Base-by-base conservation (phyloP, 1,284 basidiomycete genomes). In the Moesziomyces globuligerus region DNA sequence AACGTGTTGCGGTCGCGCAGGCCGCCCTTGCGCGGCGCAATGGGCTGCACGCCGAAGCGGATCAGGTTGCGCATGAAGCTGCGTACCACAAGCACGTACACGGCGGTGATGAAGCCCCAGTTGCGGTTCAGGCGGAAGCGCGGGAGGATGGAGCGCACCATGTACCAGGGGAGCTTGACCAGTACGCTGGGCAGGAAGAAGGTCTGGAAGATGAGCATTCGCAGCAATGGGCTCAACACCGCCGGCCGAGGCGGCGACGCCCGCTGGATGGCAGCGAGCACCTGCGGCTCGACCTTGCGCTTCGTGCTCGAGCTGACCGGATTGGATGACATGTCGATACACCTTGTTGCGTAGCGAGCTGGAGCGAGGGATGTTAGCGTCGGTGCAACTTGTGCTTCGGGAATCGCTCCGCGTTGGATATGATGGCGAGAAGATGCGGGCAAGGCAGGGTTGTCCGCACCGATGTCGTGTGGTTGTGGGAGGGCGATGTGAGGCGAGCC, bases 21-120 rank as follows among this genome's bases (percentile, higher is more conserved):
- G 3, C 79, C 78, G 10, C 72, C 65, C 59, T 76, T 72, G 25
- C 78, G 66, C 3, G 78, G 75, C 2, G 55, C 69, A 29, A 80
- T 55, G 36, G 79, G 79, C 57, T 80, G 78, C 5, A 80, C 59
- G 18, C 48, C 36, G 26, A 79, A 76, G 39, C 70, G 61, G 48
- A 71, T 69, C 24, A 78, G 56, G 39, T 67, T 64, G 32, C 65
- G 60, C 51, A 81, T 73, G 23, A 76, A 64, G 20, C 68, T 65
- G 29, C 72, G 67, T 7, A 73, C 68, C 17, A 76, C 51, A 18
- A 72, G 44, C 39, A 79, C 69, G 49, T 68, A 64, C 29, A 79
- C 46, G 10, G 77, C 52, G 9, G 66, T 65, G 25, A 57, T 21
- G 50, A 70, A 56, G 40, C 75, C 52, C 79, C 76, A 80, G 39